Percentiles rank a stretch among this genome's conserved stretches.
Evolutionary conservation across 2,329 filamentous ascomycete genomes (phyloP).

Genomic region (Neurospora sp.): DNA sequence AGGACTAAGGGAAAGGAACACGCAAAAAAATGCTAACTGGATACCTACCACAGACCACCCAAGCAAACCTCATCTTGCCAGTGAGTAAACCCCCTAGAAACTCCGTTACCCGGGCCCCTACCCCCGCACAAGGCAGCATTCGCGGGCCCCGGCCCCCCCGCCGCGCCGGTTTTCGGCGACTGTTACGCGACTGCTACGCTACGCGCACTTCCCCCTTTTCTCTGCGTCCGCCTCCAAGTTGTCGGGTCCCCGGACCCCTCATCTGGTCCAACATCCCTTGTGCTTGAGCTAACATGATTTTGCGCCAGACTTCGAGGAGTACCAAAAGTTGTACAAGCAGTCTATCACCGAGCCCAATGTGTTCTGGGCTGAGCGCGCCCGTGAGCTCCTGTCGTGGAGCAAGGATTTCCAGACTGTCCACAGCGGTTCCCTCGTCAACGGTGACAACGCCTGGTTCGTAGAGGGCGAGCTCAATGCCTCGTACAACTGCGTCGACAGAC

Average conservation of each 20-base stretch:
- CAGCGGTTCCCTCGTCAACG: slow-evolving; percentile 62
- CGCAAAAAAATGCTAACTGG: slow-evolving; percentile 23
- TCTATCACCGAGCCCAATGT: slow-evolving; percentile 82
- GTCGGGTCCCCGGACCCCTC: neutral
- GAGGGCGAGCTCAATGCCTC: slow-evolving; percentile 91
- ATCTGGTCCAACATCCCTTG: neutral
- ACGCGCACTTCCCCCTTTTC: slow-evolving; percentile 4
- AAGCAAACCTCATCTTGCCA: slow-evolving; percentile 55
- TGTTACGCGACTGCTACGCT: slow-evolving; percentile 1
- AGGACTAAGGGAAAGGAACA: slow-evolving; percentile 12
- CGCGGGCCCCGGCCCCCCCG: neutral
- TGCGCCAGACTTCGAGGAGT: slow-evolving; percentile 50
- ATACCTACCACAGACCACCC: slow-evolving; percentile 49
- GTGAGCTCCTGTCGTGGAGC: slow-evolving; percentile 84
- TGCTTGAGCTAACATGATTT: slow-evolving; percentile 17
- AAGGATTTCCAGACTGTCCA: slow-evolving; percentile 85
- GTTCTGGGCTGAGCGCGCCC: slow-evolving; percentile 82
- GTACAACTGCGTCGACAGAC: slow-evolving; percentile 95
- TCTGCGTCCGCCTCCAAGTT: neutral
- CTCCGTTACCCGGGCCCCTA: slow-evolving; percentile 1
- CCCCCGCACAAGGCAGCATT: slow-evolving; percentile 5
- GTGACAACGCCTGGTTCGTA: slow-evolving; percentile 89
- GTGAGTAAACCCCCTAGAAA: slow-evolving; percentile 34
- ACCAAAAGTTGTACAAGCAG: slow-evolving; percentile 61
- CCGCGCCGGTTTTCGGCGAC: neutral